Conservation (phyloP, 331 rosid genomes). For the Saraca asoca region DNA sequence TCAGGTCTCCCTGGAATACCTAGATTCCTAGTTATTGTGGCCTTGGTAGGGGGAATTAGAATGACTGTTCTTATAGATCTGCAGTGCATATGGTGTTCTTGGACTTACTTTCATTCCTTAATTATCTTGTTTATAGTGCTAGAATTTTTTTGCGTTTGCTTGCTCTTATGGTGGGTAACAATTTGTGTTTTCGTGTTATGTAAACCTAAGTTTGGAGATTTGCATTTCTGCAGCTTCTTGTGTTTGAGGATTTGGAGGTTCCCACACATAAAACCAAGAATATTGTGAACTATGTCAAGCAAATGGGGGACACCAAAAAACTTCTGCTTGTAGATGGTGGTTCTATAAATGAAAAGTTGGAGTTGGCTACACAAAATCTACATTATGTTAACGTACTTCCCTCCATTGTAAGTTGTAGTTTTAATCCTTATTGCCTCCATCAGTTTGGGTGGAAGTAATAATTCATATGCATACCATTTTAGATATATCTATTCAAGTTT, state of each 20-base stretch:
- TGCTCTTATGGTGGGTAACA: conserved; percentile 12
- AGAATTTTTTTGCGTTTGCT: background rate
- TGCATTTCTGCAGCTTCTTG: conserved; percentile 64
- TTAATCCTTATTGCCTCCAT: conserved; percentile 30
- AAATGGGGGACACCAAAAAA: conserved; percentile 74
- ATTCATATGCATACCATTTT: too few species aligned
- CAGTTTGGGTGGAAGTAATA: background rate
- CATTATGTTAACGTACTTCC: conserved; percentile 90
- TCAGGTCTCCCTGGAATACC: conserved; percentile 1
- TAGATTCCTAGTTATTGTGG: conserved; percentile 11
- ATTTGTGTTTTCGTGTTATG: conserved; percentile 20
- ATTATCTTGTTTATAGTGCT: background rate
- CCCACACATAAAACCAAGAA: conserved; percentile 83
- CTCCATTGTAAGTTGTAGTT: conserved; percentile 62
- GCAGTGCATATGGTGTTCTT: background rate
- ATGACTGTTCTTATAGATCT: background rate
- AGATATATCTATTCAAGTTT: too few species aligned
- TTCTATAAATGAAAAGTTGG: conserved; percentile 68
- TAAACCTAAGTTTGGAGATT: conserved; percentile 28
- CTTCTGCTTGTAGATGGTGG: conserved; percentile 77
- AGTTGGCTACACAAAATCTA: conserved; percentile 90
- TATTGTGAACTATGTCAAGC: conserved; percentile 58
- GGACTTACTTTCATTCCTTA: conserved; percentile 23
- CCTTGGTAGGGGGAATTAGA: conserved; percentile 10
- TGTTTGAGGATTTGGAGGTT: conserved; percentile 85